These are phyloP conservation scores for Lichtheimia ramosa DNA, from an alignment of 371 early-diverging fungal genomes.

Conservation along the genomic window DNA sequence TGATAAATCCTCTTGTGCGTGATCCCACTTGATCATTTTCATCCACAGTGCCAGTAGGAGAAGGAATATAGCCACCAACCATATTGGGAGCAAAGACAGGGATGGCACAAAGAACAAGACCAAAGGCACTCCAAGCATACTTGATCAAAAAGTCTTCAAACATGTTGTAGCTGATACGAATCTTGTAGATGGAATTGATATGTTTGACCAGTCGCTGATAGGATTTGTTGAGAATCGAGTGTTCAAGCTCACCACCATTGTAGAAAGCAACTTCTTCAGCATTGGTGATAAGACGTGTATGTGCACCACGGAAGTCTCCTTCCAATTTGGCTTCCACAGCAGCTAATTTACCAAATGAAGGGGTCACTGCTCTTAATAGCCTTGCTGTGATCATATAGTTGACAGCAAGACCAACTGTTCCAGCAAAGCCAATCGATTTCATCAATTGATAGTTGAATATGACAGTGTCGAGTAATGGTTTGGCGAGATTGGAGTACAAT, in stretches of 20 bases:
- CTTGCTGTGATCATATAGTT: conserved; percentile 74
- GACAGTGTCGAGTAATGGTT: conserved; percentile 82
- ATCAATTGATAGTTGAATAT: conserved; percentile 85
- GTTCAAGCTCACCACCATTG: conserved; percentile 76
- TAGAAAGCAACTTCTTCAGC: conserved; percentile 91
- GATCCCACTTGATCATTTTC: conserved; percentile 56
- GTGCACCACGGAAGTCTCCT: conserved; percentile 87
- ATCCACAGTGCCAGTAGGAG: conserved; percentile 16
- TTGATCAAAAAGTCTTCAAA: conserved; percentile 91
- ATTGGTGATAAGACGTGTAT: conserved; percentile 84
- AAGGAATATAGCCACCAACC: conserved; percentile 28
- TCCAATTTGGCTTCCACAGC: conserved; percentile 84
- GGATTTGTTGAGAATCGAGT: conserved; percentile 67
- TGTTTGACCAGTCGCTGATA: conserved; percentile 75
- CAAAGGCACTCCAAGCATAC: conserved; percentile 74
- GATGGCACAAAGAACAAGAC: conserved; percentile 72
- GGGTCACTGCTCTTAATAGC: conserved; percentile 74
- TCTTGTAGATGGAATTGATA: conserved; percentile 78
- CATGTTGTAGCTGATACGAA: conserved; percentile 84
- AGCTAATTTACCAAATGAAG: conserved; percentile 84
- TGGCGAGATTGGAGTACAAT: conserved; percentile 84
- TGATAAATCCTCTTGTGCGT: conserved; percentile 86
- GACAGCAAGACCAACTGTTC: conserved; percentile 66
- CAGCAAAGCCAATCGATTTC: conserved; percentile 73
- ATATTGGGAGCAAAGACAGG: conserved; percentile 81